Evolutionary conservation across 305 asterid genomes (phyloP).

Genomic region (Solanum hybrid): DNA sequence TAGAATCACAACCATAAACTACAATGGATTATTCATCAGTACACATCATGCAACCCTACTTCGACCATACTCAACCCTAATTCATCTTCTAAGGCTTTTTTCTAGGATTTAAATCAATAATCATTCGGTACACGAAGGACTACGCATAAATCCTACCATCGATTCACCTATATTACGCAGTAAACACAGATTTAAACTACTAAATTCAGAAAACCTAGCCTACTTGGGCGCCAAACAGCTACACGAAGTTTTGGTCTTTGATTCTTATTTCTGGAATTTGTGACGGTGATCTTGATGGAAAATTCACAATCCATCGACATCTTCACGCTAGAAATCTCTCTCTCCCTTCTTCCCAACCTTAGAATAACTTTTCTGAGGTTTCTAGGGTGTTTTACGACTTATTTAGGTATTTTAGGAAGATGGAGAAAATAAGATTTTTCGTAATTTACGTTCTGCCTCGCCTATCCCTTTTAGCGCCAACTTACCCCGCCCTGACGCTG

Average conservation of each 20-base stretch:
- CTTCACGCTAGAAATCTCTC: not conserved
- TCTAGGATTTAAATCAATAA: too few relatives aligned
- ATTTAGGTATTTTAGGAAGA: not conserved
- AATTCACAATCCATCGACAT: too few relatives aligned
- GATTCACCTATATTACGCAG: not conserved
- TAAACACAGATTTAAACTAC: not conserved
- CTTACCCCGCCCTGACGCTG: not conserved
- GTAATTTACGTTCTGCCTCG: not conserved
- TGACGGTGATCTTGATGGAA: not conserved
- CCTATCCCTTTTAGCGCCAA: not conserved
- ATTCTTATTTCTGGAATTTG: not conserved
- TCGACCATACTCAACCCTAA: too few relatives aligned
- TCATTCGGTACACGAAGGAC: not conserved
- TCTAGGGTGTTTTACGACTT: not conserved
- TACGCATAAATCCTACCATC: not conserved
- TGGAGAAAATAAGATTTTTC: too few relatives aligned
- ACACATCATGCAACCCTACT: too few relatives aligned
- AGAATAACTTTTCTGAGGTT: too few relatives aligned
- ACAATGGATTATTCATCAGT: too few relatives aligned
- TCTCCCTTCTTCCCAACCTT: not conserved
- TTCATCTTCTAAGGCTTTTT: too few relatives aligned
- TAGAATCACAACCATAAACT: too few relatives aligned
- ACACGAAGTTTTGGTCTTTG: not conserved
- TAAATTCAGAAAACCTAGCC: not conserved
- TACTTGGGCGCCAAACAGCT: not conserved